Evolutionary conservation across 2,329 filamentous ascomycete genomes (phyloP).

Genomic region (Epichloe elymi): DNA sequence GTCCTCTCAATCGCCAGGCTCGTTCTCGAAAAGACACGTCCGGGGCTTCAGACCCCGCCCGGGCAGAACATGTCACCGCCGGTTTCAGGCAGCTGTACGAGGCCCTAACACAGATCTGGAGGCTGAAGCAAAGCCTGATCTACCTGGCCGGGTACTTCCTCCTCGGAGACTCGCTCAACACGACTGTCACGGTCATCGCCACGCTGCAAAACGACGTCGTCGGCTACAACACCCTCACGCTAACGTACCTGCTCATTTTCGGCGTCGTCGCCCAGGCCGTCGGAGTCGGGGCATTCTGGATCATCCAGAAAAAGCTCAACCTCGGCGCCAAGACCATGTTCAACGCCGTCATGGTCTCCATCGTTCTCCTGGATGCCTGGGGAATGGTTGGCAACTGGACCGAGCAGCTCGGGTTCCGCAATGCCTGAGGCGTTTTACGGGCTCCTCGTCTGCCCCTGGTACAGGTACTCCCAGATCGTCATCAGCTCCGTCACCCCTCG

Average conservation of each 20-base stretch:
- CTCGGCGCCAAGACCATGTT: slow-evolving; percentile 57
- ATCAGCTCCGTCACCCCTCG: slow-evolving; percentile 56
- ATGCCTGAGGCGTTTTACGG: slow-evolving; percentile 44
- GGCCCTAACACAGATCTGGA: too few species aligned
- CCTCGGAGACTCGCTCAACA: slow-evolving; percentile 57
- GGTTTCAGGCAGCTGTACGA: too few species aligned
- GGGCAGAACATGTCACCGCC: too few species aligned
- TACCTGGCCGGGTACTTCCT: slow-evolving; percentile 57
- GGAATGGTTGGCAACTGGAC: slow-evolving; percentile 35
- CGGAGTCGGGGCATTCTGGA: slow-evolving; percentile 50
- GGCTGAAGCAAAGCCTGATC: slow-evolving; percentile 49
- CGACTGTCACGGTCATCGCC: slow-evolving; percentile 53
- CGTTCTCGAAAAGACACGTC: slow-evolving; percentile 47
- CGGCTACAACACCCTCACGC: slow-evolving; percentile 47
- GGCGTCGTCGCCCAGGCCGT: slow-evolving; percentile 50
- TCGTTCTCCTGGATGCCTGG: slow-evolving; percentile 43
- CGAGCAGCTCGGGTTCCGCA: slow-evolving; percentile 28
- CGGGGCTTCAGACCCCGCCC: slow-evolving; percentile 36
- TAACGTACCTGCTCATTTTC: slow-evolving; percentile 54
- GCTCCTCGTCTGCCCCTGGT: slow-evolving; percentile 55
- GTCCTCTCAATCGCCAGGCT: slow-evolving; percentile 55
- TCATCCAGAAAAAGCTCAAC: slow-evolving; percentile 43
- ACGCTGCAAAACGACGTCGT: slow-evolving; percentile 55
- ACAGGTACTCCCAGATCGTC: slow-evolving; percentile 58
- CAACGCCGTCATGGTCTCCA: slow-evolving; percentile 46